Evolutionary conservation across 1,139 yeast genomes (phyloP), one percentile per base, ranked within the genome.

Genomic region (Kurtzmaniella quercitrusa): DNA sequence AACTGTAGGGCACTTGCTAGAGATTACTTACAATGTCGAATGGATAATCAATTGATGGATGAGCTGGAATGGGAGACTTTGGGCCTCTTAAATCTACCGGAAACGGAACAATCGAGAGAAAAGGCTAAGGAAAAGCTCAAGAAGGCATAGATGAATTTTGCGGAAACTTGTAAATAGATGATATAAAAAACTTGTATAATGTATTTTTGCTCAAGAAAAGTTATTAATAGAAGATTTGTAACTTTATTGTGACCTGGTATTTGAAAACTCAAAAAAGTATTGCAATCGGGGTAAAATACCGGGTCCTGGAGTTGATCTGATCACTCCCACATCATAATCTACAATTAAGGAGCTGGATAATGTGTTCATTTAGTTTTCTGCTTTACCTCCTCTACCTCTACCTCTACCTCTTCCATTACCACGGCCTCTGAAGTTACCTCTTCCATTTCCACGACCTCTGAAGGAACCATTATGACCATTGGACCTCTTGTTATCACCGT

Each of bases 1-100:
- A 88, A 88, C 59, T 89, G 98, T 62, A 71, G 98, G 38, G 60
- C 84, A 2, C 66, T 91, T 42, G 97, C 98, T 11, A 88, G 88
- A 55, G 74, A 70, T 34, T 93, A 91, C 57, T 68, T 93, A 45
- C 76, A 80, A 42, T 93, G 98, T 59, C 71, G 98, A 50, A 93
- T 93, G 98, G 89, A 88, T 42, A 74, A 89, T 59, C 85, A 88
- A 44, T 68, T 89, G 41, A 89, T 89, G 97, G 95, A 84, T 26
- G 60, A 70, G 50, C 88, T 87, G 40, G 82, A 79, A 21, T 89
- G 96, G 96, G 80, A 78, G 41, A 81, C 87, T 43, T 66, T 89
- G 41, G 97, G 97, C 0, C 70, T 89, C 38, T 59, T 65, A 7
- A 70, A 71, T 51, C 55, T 72, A 41, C 96, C 96, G 1, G 85